Evolutionary conservation across 805 yeast species (phyloP).

Genomic region (Wickerhamiella australiensis): DNA sequence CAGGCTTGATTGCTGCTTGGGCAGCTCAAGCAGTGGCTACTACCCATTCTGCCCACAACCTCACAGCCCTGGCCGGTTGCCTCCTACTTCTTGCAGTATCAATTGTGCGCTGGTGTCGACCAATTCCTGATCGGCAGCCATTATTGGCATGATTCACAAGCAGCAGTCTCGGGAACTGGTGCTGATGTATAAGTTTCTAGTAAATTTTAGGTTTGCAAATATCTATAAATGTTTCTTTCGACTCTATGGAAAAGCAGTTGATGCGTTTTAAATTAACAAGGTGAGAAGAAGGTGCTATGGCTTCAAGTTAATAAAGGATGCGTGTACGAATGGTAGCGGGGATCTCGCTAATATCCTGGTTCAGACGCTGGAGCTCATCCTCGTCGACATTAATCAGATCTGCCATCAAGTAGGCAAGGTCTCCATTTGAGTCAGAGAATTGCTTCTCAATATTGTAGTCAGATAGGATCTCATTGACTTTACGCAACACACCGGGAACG

Average conservation of each 20-base stretch:
- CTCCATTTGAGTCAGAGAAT: slow-evolving; percentile 93
- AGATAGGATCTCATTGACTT: slow-evolving; percentile 90
- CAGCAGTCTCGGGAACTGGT: neutral
- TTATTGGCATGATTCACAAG: neutral
- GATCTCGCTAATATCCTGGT: slow-evolving; percentile 77
- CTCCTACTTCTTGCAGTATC: neutral
- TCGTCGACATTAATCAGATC: slow-evolving; percentile 79
- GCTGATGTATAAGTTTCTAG: neutral
- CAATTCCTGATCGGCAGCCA: neutral
- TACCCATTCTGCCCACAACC: neutral
- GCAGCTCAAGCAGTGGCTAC: neutral
- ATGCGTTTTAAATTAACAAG: neutral
- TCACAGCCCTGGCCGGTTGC: neutral
- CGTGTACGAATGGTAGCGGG: slow-evolving; percentile 87
- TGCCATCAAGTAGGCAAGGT: slow-evolving; percentile 94
- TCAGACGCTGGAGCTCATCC: slow-evolving; percentile 70
- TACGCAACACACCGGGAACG: slow-evolving; percentile 96
- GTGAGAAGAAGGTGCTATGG: neutral
- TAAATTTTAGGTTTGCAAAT: neutral
- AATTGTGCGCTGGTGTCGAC: neutral
- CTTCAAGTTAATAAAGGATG: slow-evolving; percentile 48
- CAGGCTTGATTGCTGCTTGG: slow-evolving; percentile 1
- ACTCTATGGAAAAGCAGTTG: neutral
- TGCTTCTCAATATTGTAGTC: slow-evolving; percentile 95
- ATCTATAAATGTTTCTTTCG: neutral